Evolutionary conservation across 2,329 filamentous ascomycete genomes (phyloP).

Genomic region (Cadophora sp.): DNA sequence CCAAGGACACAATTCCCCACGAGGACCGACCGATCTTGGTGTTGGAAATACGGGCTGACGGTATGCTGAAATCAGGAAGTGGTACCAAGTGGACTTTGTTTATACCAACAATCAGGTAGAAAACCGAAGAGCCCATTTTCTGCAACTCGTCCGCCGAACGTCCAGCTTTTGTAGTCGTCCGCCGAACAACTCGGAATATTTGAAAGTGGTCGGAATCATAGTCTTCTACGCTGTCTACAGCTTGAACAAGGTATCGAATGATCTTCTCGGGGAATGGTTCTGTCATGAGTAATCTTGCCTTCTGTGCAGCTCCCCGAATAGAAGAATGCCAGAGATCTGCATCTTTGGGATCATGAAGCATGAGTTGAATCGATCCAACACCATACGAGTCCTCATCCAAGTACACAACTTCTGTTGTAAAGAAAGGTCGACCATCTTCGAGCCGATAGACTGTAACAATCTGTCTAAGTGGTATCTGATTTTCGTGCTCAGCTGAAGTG

Average conservation of each 20-base stretch:
- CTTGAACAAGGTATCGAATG: conserved; percentile 66
- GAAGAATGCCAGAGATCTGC: conserved; percentile 69
- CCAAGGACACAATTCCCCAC: conserved; percentile 68
- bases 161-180: conserved; percentile 58
- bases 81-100: conserved; percentile 74
- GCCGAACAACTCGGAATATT: conserved; percentile 72
- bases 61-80: conserved; percentile 62
- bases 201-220: conserved; percentile 72
- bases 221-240: conserved; percentile 70
- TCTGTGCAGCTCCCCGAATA: conserved; percentile 65
- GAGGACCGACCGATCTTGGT: conserved; percentile 56
- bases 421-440: conserved; percentile 71
- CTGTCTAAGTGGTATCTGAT: conserved; percentile 65
- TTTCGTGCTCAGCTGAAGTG: conserved; percentile 59
- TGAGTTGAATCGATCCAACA: conserved; percentile 67
- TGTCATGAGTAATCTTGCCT: conserved; percentile 57
- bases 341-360: conserved; percentile 68
- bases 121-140: conserved; percentile 68
- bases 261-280: conserved; percentile 63
- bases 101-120: conserved; percentile 72
- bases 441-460: conserved; percentile 71
- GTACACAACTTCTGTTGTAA: conserved; percentile 71
- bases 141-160: conserved; percentile 70
- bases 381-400: conserved; percentile 69
- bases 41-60: conserved; percentile 50